Base-by-base conservation (phyloP, 192 early-diverging fungal species). In the Gonapodya sp. region DNA sequence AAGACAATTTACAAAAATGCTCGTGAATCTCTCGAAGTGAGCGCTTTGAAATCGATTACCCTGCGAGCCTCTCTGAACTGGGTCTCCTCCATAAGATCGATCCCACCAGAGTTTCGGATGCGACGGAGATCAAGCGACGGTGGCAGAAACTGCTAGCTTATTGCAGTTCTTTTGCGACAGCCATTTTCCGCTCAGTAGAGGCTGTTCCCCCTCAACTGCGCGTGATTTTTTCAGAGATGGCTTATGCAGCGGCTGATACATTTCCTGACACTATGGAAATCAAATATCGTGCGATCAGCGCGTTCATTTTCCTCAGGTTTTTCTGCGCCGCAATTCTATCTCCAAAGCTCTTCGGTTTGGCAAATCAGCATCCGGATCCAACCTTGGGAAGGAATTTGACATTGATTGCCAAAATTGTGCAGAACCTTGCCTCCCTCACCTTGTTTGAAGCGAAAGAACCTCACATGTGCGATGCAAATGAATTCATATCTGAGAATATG, bases 371-470 rank as follows among this genome's bases (percentile, higher is more conserved):
- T 36, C 87, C 88, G 0, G 85, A 88, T 77, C 72, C 81, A 31
- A 36, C 73, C 2, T 84, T 85, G 2, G 31, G 87, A 1, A 82
- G 90, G 36, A 91, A 84, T 1, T 78, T 91, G 1, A 88, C 88
- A 1, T 83, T 91, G 8, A 84, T 91, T 36, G 87, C 86, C 2
- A 91, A 91, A 80, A 91, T 89, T 72, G 36, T 91, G 32, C 90
- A 91, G 79, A 90, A 91, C 80, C 79, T 91, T 64, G 89, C 90
- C 0, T 91, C 90, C 81, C 81, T 91, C 79, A 85, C 85, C 1
- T 82, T 86, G 64, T 91, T 91, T 84, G 87, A 87, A 35, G 81
- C 81, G 14, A 91, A 91, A 74, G 90, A 91, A 81, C 86, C 86
- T 8, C 85, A 88, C 78, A 91, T 91, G 90, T 35, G 35, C 30